A percentile compares a stretch with the other conserved stretches of the same genome.
Evolutionary conservation across 352 stramenopile species (phyloP).

Genomic region (Proteromonas lacertae): DNA sequence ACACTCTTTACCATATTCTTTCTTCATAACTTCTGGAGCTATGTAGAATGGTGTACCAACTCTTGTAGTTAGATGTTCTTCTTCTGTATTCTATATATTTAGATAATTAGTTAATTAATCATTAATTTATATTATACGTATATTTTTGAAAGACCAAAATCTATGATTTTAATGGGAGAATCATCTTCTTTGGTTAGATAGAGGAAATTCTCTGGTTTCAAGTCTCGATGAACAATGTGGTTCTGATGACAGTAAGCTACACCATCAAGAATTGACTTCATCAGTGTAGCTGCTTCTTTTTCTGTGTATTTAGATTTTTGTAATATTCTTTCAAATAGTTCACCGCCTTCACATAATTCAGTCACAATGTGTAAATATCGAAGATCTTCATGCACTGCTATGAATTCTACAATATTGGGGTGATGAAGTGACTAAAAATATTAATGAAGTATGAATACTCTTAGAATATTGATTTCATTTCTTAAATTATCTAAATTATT

Average conservation of each 20-base stretch:
- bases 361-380: conserved; percentile 67
- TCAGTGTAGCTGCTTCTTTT: conserved; percentile 21
- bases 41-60: conserved; percentile 66
- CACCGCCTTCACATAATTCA: conserved; percentile 43
- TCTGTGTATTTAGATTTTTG: conserved; percentile 40
- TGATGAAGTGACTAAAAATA: no score
- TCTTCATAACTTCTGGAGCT: conserved; percentile 27
- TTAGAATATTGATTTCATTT: conserved; percentile 51
- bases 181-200: background rate
- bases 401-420: conserved; percentile 91
- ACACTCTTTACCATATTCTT: conserved; percentile 16
- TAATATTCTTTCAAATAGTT: conserved; percentile 58
- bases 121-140: conserved; percentile 35
- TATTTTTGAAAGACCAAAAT: background rate
- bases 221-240: conserved; percentile 13
- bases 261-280: conserved; percentile 10
- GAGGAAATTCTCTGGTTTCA: conserved; percentile 18
- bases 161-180: background rate
- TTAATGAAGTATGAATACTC: no score
- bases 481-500: conserved; percentile 64
- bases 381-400: conserved; percentile 80
- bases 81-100: conserved; percentile 31
- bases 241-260: conserved; percentile 10
- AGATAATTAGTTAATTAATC: conserved; percentile 97
- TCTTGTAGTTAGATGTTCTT: conserved; percentile 52